These are phyloP conservation scores for Ophiostoma sp. DNA, from an alignment of 2,329 filamentous ascomycete genomes.

Conservation along the genomic window DNA sequence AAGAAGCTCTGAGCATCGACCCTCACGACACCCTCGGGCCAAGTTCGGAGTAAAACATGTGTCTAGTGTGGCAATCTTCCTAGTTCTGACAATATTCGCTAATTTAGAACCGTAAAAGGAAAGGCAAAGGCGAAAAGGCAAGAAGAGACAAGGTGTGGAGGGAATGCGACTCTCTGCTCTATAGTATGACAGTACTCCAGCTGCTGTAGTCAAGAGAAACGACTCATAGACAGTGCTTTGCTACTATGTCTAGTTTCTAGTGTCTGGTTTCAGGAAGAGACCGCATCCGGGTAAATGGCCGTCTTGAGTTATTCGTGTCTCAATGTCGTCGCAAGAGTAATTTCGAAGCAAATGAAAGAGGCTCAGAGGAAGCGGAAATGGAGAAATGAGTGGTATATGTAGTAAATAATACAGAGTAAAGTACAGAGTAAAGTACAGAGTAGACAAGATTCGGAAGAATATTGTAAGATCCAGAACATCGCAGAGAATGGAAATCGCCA, in stretches of 20 bases:
- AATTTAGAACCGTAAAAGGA: background rate
- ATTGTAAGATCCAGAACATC: too few relatives aligned
- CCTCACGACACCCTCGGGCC: slow-evolving; percentile 1
- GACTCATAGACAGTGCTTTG: background rate
- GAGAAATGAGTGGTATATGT: background rate
- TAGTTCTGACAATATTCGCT: background rate
- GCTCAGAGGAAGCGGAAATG: background rate
- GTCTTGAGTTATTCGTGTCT: background rate
- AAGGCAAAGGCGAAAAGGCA: background rate
- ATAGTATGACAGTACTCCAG: background rate
- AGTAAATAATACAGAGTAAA: background rate
- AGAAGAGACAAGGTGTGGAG: background rate
- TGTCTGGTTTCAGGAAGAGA: background rate
- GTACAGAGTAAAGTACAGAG: background rate
- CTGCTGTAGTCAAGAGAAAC: background rate
- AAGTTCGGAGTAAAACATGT: slow-evolving; percentile 1
- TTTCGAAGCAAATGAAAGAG: background rate
- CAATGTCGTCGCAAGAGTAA: background rate
- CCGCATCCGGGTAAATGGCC: slow-evolving; percentile 12
- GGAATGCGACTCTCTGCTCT: background rate
- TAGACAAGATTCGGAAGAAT: background rate
- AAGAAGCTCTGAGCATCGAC: background rate
- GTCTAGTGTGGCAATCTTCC: background rate
- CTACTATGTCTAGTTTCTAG: background rate
- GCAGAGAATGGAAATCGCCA: too few relatives aligned